These are phyloP conservation scores for Saturnispora halmiae DNA, from an alignment of 805 yeast species.

Conservation along the genomic window DNA sequence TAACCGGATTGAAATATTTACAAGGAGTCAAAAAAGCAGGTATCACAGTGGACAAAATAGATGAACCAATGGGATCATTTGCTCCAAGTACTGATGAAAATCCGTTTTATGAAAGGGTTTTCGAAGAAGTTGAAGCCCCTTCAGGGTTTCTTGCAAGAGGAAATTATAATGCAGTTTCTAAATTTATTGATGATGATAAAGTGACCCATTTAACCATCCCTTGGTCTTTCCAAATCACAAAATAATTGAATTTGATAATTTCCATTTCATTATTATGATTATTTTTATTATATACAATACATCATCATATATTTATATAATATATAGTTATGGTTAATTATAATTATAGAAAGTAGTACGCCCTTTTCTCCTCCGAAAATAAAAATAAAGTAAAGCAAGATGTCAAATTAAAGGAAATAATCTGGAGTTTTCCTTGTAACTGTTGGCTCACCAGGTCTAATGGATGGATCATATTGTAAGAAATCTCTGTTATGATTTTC, in stretches of 20 bases:
- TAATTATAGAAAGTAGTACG: too few species aligned
- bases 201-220: constrained; percentile 62
- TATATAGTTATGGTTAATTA: too few species aligned
- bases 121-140: constrained; percentile 83
- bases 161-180: constrained; percentile 67
- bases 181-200: constrained; percentile 82
- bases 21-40: constrained; percentile 84
- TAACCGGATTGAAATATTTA: constrained; percentile 81
- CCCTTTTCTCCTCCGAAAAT: too few species aligned
- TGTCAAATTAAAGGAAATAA: constrained; percentile 70
- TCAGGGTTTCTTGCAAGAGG: constrained; percentile 86
- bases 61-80: constrained; percentile 83
- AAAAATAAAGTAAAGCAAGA: too few species aligned
- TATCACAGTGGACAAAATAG: constrained; percentile 74
- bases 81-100: constrained; percentile 80
- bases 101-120: constrained; percentile 63
- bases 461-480: constrained; percentile 91
- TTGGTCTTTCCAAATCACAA: constrained; percentile 80
- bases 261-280: neutral
- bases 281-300: neutral
- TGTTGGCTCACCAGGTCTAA: constrained; percentile 96
- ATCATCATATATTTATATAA: too few species aligned
- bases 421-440: constrained; percentile 96
- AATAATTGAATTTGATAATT: constrained; percentile 29
- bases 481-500: constrained; percentile 87